Evolutionary conservation across 148 eudicot species (phyloP), one percentile per base, ranked within the genome.

Genomic region (Nepenthes gracilis): DNA sequence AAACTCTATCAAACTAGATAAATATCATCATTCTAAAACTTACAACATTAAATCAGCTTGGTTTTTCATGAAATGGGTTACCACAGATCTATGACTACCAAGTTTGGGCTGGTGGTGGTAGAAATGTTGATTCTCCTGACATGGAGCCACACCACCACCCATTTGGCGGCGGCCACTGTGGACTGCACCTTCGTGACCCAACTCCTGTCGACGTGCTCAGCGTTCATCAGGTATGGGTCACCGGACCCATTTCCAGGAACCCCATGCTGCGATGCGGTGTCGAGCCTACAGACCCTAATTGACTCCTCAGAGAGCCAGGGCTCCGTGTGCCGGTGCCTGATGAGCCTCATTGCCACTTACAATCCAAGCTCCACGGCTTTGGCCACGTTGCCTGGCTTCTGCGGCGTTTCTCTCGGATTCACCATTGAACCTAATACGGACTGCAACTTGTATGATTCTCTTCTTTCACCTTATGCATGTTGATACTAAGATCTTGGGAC

Each of bases 391-490:
- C 93, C 97, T 43, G 96, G 94, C 33, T 83, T 85, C 66, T 92
- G 96, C 67, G 97, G 96, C 0, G 79, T 92, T 61, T 88, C 88
- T 61, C 77, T 92, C 36, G 97, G 97, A 58, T 88, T 92, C 64
- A 74, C 81, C 54, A 81, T 92, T 64, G 93, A 88, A 48, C 88
- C 96, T 10, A 85, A 82, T 60, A 75, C 78, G 0, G 88, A 92
- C 53, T 92, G 97, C 66, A 70, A 72, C 66, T 70, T 61, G 96
- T 89, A 75, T 63, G 54, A 37, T 36, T 34, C 54, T n/a, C 36
- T 43, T 12, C 35, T 52, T 36, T 50, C 58, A n/a, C 52, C n/a
- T 8, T 12, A n/a, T n/a, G n/a, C n/a, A n/a, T n/a, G n/a, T n/a
- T n/a, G n/a, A n/a, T n/a, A n/a, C n/a, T n/a, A n/a, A n/a, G n/a